Base-by-base conservation (phyloP, 1,139 yeast species). In the Lodderomyces oxycetoniae region DNA sequence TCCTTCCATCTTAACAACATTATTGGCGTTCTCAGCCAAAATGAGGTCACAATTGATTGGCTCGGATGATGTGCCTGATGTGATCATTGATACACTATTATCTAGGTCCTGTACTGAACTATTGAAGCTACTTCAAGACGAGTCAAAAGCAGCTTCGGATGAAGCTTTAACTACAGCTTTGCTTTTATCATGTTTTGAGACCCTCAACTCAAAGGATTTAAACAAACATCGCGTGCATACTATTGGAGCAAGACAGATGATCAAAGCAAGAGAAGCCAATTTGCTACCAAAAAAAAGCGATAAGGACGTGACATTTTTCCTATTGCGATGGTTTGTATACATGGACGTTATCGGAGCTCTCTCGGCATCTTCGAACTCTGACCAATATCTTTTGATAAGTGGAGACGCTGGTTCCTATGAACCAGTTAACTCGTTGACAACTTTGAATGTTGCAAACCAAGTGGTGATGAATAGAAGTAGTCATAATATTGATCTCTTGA, bases 311-410 rank as follows among this genome's bases (percentile, higher is more conserved):
- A 57, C 77, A 1, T 79, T 67, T 44, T 83, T 84, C 47, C 58
- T 84, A 36, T 65, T 77, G 50, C 59, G 91, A 37, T 79, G 89
- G 83, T 79, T 78, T 49, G 82, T 80, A 0, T 84, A 80, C 46
- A 63, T 80, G 31, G 89, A 82, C 47, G 76, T 80, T 1, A 68
- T 83, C 25, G 86, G 88, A 0, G 72, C 80, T 1, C 57, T 82
- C 17, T 61, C 71, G 1, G 56, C 71, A 7, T 60, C 73, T 5
- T 50, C 51, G 22, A 52, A 57, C 28, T 42, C 63, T 0, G 55
- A 54, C 19, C 52, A 55, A 28, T 61, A 63, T 41, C 44, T 57
- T 7, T 36, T 51, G 6, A 24, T 40, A 5, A 17, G 34, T 10
- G 26, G 14, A 7, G 38, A 38, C 21, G 46, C 24, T 26, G 36